Base-by-base conservation (phyloP, 2,329 filamentous ascomycete genomes). In the Phaeophleospora eucalypticola region DNA sequence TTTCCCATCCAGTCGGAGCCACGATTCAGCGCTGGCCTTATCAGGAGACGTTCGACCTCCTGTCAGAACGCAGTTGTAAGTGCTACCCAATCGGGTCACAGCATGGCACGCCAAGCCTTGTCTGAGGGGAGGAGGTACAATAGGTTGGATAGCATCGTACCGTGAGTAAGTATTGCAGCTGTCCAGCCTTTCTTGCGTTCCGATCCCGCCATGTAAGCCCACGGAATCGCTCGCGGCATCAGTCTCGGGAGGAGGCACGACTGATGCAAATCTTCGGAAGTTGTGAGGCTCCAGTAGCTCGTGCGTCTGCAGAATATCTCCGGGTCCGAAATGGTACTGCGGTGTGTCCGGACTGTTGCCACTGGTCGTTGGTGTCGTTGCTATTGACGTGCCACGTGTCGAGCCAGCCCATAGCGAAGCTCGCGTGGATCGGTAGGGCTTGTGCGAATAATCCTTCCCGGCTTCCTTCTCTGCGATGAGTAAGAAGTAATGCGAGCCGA, bases 401-500 rank as follows among this genome's bases (percentile, higher is more conserved):
- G 55, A 58, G 10, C 55, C 55, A 4, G 55, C 51, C 21, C 56
- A 58, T 18, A 58, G 36, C 8, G 55, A 52, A 2, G 53, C 54
- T 20, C 59, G 53, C n/a, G 57, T 58, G 6, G 51, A 45, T 36
- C 59, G 41, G 36, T 53, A 53, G 1, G 55, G 47, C 34, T 46
- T 52, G 39, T 51, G 36, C 4, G 53, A 49, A 46, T 58, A 62
- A 40, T 63, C 58, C 36, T 51, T 46, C 27, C 59, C 59, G 14
- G 52, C 50, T 39, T 60, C 59, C 44, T 69, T 80, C 35, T 71
- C 76, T 12, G 88, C 87, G 41, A 81, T 74, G 7, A 95, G 74
- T 36, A 96, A 69, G 57, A 90, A 86, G 66, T 95, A 95, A 67
- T 96, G 90, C 27, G 83, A 82, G 2, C 80, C 82, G 65, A 94